Conservation (phyloP, 257 asterid genomes). For the Nicotiana otophora region DNA sequence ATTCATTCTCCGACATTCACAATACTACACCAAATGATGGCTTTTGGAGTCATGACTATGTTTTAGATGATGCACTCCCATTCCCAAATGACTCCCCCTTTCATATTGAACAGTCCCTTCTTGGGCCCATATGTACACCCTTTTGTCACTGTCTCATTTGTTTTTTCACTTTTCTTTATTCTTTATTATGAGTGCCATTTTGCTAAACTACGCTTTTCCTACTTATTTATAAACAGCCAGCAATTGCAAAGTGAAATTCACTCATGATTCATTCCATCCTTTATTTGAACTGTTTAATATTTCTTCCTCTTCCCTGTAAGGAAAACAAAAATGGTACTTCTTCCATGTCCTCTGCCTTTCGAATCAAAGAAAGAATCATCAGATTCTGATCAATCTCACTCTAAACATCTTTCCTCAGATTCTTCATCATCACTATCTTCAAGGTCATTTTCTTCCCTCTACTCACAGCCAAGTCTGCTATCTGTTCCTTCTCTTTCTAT, state of each 20-base stretch:
- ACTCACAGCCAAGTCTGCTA: constrained; percentile 54
- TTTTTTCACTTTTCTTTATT: not conserved
- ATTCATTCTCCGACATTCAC: not conserved
- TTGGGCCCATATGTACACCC: not conserved
- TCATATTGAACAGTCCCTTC: constrained; percentile 2
- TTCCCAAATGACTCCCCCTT: not conserved
- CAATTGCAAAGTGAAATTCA: not conserved
- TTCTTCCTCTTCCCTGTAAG: not conserved
- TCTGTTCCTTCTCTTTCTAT: constrained; percentile 57
- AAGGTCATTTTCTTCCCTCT: constrained; percentile 34
- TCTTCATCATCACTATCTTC: constrained; percentile 42
- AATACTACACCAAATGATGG: not conserved
- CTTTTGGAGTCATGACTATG: not conserved
- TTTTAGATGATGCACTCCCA: not conserved
- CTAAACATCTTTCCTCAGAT: constrained; percentile 7
- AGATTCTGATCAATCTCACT: constrained; percentile 14
- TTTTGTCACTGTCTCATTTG: constrained; percentile 4
- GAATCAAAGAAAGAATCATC: constrained; percentile 18
- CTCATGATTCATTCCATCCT: not conserved
- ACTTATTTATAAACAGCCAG: not conserved
- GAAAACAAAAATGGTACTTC: constrained; percentile 11
- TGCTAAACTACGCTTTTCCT: not conserved
- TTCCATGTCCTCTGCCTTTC: not conserved
- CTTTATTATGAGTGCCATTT: not conserved
- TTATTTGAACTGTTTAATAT: not conserved